Evolutionary conservation across 331 rosid species (phyloP).

Genomic region (Saraca asoca): DNA sequence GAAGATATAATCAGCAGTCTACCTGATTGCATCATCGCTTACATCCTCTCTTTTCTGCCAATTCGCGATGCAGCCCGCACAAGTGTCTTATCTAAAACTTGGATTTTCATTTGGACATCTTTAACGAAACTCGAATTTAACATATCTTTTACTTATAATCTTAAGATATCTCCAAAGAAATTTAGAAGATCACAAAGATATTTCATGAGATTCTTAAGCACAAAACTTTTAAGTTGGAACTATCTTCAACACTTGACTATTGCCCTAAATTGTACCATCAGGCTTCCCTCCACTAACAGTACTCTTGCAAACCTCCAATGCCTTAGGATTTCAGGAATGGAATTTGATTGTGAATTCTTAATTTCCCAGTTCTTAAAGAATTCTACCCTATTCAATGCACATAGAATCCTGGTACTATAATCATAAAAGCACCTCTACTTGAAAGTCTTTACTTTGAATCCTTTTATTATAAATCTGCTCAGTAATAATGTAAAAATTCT

Average conservation of each 20-base stretch:
- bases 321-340: not conserved
- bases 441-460: not conserved
- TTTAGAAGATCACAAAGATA: too few relatives aligned
- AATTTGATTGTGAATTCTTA: not conserved
- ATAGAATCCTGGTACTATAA: not conserved
- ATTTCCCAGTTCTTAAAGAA: conserved; percentile 14
- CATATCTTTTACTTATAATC: too few relatives aligned
- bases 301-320: not conserved
- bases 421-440: conserved; percentile 1
- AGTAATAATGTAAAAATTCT: too few relatives aligned
- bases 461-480: too few relatives aligned
- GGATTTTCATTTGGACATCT: conserved; percentile 18
- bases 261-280: not conserved
- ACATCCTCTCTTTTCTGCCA: conserved; percentile 31
- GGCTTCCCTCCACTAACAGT: not conserved
- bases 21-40: not conserved
- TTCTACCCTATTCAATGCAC: not conserved
- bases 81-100: conserved; percentile 30
- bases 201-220: too few relatives aligned
- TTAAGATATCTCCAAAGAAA: too few relatives aligned
- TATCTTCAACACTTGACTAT: too few relatives aligned
- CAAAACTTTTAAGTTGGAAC: too few relatives aligned
- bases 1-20: conserved; percentile 22
- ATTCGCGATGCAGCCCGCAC: conserved; percentile 30
- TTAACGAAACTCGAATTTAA: conserved; percentile 28